Evolutionary conservation across 1,139 yeast species (phyloP).

Genomic region (Blastobotrys aristatus): DNA sequence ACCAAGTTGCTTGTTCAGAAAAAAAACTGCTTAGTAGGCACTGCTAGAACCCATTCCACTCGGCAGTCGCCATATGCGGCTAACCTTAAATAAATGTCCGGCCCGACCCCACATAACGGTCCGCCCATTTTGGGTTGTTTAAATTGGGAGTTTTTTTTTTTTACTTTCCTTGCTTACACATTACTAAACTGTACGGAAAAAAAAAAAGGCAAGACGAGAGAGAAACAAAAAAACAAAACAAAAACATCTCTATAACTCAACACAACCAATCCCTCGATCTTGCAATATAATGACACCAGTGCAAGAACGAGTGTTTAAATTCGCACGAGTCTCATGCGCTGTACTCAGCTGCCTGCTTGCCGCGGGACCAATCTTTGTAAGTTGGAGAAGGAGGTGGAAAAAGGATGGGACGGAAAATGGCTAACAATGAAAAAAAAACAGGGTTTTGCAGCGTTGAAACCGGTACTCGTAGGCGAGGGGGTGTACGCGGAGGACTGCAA

Average conservation of each 20-base stretch:
- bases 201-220: not conserved
- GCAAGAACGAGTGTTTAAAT: conserved; percentile 5
- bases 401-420: not conserved
- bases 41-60: too few species aligned
- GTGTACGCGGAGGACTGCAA: conserved; percentile 64
- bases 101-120: too few species aligned
- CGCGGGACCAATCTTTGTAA: conserved; percentile 78
- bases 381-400: not conserved
- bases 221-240: not conserved
- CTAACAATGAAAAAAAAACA: too few species aligned
- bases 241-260: not conserved
- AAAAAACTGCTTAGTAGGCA: too few species aligned
- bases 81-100: too few species aligned
- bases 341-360: conserved; percentile 82
- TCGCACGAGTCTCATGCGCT: conserved; percentile 61
- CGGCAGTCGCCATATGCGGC: too few species aligned
- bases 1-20: too few species aligned
- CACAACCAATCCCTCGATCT: not conserved
- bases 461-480: conserved; percentile 68
- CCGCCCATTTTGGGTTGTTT: too few species aligned
- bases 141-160: too few species aligned
- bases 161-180: too few species aligned
- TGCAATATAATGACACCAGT: conserved; percentile 1
- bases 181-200: not conserved
- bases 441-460: conserved; percentile 91